These are phyloP conservation scores for Melampsora occidentalis DNA, from an alignment of 1,284 basidiomycete species.

Conservation along the genomic window DNA sequence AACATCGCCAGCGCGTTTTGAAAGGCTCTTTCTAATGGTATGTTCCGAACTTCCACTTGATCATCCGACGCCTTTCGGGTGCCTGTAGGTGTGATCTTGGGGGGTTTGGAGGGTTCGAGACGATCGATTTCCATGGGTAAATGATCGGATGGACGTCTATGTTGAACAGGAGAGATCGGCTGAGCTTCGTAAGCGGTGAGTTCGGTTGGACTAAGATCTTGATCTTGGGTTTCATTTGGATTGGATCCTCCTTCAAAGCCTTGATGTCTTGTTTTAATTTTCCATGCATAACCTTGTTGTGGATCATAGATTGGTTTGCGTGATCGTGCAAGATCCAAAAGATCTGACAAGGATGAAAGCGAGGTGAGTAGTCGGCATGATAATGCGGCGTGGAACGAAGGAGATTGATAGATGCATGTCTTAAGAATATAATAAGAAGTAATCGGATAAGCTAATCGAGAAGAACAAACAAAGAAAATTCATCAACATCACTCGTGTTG, in stretches of 20 bases:
- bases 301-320: slow-evolving; percentile 38
- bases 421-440: slow-evolving; percentile 79
- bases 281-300: slow-evolving; percentile 36
- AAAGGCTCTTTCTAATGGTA: neutral
- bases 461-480: neutral
- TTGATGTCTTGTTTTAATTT: slow-evolving; percentile 14
- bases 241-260: neutral
- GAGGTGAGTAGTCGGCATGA: slow-evolving; percentile 69
- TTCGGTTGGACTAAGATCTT: neutral
- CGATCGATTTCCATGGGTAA: neutral
- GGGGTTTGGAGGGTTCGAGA: neutral
- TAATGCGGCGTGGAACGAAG: slow-evolving; percentile 73
- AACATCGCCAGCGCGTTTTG: neutral
- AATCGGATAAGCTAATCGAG: slow-evolving; percentile 63
- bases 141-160: neutral
- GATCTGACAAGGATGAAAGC: slow-evolving; percentile 48
- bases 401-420: slow-evolving; percentile 78
- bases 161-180: neutral
- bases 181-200: neutral
- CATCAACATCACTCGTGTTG: neutral
- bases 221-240: neutral
- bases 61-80: neutral
- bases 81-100: neutral
- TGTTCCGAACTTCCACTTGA: neutral
- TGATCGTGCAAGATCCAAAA: slow-evolving; percentile 28